Conservation (phyloP, 1,139 yeast genomes). For the Nakaseomyces glabratus region DNA sequence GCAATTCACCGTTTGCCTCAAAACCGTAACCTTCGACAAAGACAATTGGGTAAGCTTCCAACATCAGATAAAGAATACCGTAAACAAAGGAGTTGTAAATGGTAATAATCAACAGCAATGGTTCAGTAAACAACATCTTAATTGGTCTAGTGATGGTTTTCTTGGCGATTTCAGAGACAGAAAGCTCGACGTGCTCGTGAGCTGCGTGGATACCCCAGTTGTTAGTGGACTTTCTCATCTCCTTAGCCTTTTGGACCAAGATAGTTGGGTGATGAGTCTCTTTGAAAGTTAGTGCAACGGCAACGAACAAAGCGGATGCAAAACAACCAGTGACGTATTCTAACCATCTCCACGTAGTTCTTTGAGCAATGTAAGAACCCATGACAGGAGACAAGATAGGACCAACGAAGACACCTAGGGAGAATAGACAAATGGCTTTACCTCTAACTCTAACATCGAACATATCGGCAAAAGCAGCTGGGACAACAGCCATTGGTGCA, state of each 20-base stretch:
- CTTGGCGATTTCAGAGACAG: constrained; percentile 54
- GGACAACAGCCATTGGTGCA: constrained; percentile 73
- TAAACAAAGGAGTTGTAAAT: constrained; percentile 76
- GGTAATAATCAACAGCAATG: constrained; percentile 59
- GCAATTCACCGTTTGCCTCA: constrained; percentile 38
- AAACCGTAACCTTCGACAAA: constrained; percentile 43
- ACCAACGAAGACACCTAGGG: constrained; percentile 61
- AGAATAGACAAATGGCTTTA: constrained; percentile 54
- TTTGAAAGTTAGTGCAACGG: constrained; percentile 40
- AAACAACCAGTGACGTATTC: constrained; percentile 57
- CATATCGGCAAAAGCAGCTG: constrained; percentile 75
- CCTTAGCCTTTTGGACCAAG: constrained; percentile 52
- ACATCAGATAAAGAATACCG: constrained; percentile 68
- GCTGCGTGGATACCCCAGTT: constrained; percentile 81
- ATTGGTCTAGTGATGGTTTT: constrained; percentile 67
- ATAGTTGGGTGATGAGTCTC: constrained; percentile 59
- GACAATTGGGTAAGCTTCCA: constrained; percentile 73
- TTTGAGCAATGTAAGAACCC: constrained; percentile 52
- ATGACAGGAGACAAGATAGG: constrained; percentile 69
- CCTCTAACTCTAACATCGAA: constrained; percentile 57
- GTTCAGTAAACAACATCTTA: constrained; percentile 59
- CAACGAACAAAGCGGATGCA: constrained; percentile 39
- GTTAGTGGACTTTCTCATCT: constrained; percentile 48
- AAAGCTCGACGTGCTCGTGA: constrained; percentile 60
- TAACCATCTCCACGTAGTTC: constrained; percentile 73